phyloP scores from a whole-genome alignment of 345 rosid species.

The Salix dunnii region DNA sequence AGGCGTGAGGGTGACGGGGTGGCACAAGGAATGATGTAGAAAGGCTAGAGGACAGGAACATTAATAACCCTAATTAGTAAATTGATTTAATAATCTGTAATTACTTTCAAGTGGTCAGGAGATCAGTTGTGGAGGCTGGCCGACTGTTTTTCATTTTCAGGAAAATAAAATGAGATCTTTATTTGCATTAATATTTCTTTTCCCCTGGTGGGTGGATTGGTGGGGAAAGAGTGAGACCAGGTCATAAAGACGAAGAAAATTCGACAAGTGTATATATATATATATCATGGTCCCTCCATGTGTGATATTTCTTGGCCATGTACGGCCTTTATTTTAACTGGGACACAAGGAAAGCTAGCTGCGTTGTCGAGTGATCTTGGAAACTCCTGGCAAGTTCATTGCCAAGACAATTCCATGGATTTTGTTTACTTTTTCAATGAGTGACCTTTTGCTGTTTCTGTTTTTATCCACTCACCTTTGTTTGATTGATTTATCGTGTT shows the following conservation, averaged over 20 bases:
- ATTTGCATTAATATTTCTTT: no score
- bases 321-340: neutral
- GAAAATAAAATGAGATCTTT: neutral
- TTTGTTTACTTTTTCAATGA: neutral
- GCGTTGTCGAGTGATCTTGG: neutral
- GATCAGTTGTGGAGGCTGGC: neutral
- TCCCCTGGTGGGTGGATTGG: slow-evolving; percentile 15
- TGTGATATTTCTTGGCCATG: neutral
- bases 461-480: neutral
- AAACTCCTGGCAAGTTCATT: neutral
- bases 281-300: neutral
- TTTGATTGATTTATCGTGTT: no score
- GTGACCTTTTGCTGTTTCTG: neutral
- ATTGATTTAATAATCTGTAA: neutral
- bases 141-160: neutral
- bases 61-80: neutral
- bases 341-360: neutral
- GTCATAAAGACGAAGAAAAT: neutral
- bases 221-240: slow-evolving; percentile 10
- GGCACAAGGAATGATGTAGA: slow-evolving; percentile 12
- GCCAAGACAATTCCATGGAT: neutral
- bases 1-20: slow-evolving; percentile 20
- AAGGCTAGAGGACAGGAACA: slow-evolving; percentile 8
- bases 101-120: neutral
- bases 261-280: no score